A percentile compares a stretch with the other conserved stretches of the same genome.
phyloP scores from a whole-genome alignment of 352 stramenopile species.

The Globisporangium recalcitrans region DNA sequence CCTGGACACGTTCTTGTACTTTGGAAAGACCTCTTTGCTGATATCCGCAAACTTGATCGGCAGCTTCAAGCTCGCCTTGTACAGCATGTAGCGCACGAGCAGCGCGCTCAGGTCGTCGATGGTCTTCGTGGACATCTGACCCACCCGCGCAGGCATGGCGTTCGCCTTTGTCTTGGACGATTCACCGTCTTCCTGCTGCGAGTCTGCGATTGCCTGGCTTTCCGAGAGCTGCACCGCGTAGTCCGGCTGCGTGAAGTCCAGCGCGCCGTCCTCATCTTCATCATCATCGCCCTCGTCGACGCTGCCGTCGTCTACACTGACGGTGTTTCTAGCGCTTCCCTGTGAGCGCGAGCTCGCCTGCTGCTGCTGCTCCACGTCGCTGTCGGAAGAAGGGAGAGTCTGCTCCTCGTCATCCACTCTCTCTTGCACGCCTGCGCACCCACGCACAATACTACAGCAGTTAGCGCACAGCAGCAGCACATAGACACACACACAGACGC shows the following conservation, averaged over 20 bases:
- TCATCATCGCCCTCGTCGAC: constrained; percentile 9
- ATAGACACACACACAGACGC: neutral
- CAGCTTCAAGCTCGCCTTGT: constrained; percentile 76
- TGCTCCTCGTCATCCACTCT: constrained; percentile 22
- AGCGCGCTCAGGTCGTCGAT: constrained; percentile 70
- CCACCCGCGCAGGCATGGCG: constrained; percentile 34
- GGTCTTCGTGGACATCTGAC: constrained; percentile 50
- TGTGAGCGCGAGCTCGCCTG: constrained; percentile 24
- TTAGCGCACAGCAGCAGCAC: neutral
- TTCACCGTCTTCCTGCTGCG: constrained; percentile 31
- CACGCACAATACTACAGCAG: neutral
- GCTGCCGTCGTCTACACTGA: constrained; percentile 13
- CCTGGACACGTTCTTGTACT: constrained; percentile 70
- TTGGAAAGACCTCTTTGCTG: constrained; percentile 76
- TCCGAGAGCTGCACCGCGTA: constrained; percentile 57
- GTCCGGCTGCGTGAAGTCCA: constrained; percentile 81
- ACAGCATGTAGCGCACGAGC: constrained; percentile 80
- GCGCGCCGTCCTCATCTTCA: constrained; percentile 32
- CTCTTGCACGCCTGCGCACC: constrained; percentile 24
- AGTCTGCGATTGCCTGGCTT: constrained; percentile 19
- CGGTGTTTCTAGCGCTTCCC: constrained; percentile 19
- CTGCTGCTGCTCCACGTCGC: constrained; percentile 27
- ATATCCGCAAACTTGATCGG: constrained; percentile 79
- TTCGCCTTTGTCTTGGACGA: constrained; percentile 30
- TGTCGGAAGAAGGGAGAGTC: constrained; percentile 10